Evolutionary conservation across 257 asterid species (phyloP), one percentile per base, ranked within the genome.

Genomic region (Ligustrum vulgare): DNA sequence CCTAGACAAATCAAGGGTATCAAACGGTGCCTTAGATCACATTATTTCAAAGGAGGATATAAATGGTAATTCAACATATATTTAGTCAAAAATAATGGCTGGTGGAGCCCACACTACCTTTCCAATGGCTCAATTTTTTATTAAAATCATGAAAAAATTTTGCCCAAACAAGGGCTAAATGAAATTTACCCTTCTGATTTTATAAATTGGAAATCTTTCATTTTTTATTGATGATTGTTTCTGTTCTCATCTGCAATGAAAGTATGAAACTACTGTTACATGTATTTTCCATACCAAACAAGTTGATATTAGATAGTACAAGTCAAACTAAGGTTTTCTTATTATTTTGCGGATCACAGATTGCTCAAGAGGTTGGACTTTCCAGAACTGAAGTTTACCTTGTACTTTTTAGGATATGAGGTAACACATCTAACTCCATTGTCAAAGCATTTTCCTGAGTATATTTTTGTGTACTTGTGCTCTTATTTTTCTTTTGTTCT

Each of bases 281-380:
- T 74, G 69, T 33, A 8, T 45, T 72, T 74, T 76, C 9, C 51
- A 12, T 15, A 11, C 18, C 39, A 47, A 8, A 58, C 22, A 31
- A 67, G 64, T 67, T 28, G 65, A 65, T 68, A 67, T 70, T 66
- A 18, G 74, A 36, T 15, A 31, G 20, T 75, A 37, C 11, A 34
- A 1, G 63, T 16, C 16, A 16, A 54, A 68, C 72, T 43, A 12
- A n/a, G 2, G 31, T 73, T 68, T 63, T 51, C 66, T 67, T 15
- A 41, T 72, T 36, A 22, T 72, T 37, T 80, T 45, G 25, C 71
- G 65, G 23, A 22, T 69, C 74, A 12, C 86, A 95, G 98, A 79
- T 84, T 95, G 92, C 96, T 95, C 65, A 95, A 95, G 79, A 88
- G 96, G 83, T 79, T 95, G 86, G 98, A 95, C 86, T 91, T 92